These are phyloP conservation scores for Calycina marina DNA, from an alignment of 2,329 filamentous ascomycete species.

Conservation along the genomic window DNA sequence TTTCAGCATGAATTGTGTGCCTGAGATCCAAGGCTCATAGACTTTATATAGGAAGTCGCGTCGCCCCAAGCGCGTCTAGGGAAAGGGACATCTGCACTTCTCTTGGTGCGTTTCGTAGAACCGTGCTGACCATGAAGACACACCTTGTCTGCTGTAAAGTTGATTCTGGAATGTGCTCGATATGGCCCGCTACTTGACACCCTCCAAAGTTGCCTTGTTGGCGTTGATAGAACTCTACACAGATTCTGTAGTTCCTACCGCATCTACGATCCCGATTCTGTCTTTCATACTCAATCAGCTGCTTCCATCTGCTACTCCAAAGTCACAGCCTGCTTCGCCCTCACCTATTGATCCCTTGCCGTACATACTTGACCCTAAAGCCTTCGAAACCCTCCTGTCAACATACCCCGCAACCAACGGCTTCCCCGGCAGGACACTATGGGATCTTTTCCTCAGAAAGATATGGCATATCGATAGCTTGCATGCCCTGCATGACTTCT, in stretches of 20 bases:
- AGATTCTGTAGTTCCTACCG: slow-evolving; percentile 51
- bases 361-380: slow-evolving; percentile 38
- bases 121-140: not conserved
- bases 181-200: slow-evolving; percentile 78
- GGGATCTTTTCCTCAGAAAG: slow-evolving; percentile 69
- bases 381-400: slow-evolving; percentile 43
- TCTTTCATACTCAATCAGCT: slow-evolving; percentile 66
- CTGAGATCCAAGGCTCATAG: too few species aligned
- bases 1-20: too few species aligned
- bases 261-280: slow-evolving; percentile 59
- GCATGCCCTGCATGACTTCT: slow-evolving; percentile 66
- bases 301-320: slow-evolving; percentile 33
- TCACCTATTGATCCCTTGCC: slow-evolving; percentile 7
- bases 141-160: not conserved
- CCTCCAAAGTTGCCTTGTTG: slow-evolving; percentile 72
- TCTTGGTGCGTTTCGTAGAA: too few species aligned
- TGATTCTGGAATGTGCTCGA: not conserved
- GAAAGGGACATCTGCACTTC: too few species aligned
- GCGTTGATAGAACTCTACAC: slow-evolving; percentile 71
- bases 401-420: slow-evolving; percentile 36
- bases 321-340: slow-evolving; percentile 6
- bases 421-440: slow-evolving; percentile 66
- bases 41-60: too few species aligned
- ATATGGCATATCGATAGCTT: slow-evolving; percentile 77
- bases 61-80: too few species aligned